Base-by-base conservation (phyloP, 768 basidiomycete species). In the Mycena rosella region DNA sequence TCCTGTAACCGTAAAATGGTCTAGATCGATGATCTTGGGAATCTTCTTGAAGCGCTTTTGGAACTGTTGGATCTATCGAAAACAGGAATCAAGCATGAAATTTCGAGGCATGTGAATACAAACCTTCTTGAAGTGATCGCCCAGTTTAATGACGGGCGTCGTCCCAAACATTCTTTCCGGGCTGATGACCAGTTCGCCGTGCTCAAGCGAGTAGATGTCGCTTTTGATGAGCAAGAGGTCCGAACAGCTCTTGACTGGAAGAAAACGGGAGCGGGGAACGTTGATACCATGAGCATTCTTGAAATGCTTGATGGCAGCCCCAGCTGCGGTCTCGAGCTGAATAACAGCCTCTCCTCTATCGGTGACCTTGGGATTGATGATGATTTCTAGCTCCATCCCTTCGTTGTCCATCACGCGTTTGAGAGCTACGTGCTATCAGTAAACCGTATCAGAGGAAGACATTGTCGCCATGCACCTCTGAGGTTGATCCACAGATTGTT, bases 71-170 rank as follows among this genome's bases (percentile, higher is more conserved):
- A 94, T 92, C 91, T 91, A 65, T 42, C 52, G 5, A 22, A 38
- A 40, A 38, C n/a, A n/a, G n/a, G n/a, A n/a, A n/a, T n/a, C n/a
- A n/a, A n/a, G n/a, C n/a, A n/a, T n/a, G n/a, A n/a, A n/a, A n/a
- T n/a, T n/a, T n/a, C n/a, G n/a, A n/a, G n/a, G n/a, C n/a, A n/a
- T n/a, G n/a, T n/a, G n/a, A n/a, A n/a, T n/a, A n/a, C n/a, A 18
- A 66, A 94, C 93, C 89, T 95, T 96, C 87, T 96, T 98, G 89
- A 99, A 98, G 77, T 94, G 93, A 78, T 96, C 95, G 44, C 96
- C 96, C 47, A 98, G 89, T 83, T 98, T 97, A 86, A 98, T 94
- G 54, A 97, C 95, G 18, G 96, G 97, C n/a, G 94, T 90, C n/a
- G 88, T 91, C 72, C 86, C 88, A 74, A 96, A 96, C 89, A 95